Conservation (phyloP, 257 asterid species). For the Euphrasia confusa region DNA sequence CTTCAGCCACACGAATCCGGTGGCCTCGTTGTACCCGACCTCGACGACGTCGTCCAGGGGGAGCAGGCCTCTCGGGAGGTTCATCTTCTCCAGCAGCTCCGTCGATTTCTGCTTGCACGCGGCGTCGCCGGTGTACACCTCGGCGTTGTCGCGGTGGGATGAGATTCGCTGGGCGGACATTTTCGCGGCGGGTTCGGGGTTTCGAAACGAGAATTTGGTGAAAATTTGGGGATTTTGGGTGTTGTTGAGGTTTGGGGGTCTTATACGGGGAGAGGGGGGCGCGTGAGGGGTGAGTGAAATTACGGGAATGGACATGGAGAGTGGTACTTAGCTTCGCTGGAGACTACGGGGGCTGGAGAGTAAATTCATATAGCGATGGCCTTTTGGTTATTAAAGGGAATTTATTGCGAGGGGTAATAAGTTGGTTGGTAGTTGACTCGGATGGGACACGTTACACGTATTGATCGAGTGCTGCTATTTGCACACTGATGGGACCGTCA, state of each 20-base stretch:
- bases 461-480: too few species aligned
- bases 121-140: slow-evolving; percentile 45
- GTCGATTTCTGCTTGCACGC: slow-evolving; percentile 54
- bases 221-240: background rate
- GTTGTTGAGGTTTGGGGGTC: background rate
- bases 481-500: too few species aligned
- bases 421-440: too few species aligned
- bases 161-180: slow-evolving; percentile 43
- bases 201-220: background rate
- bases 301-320: slow-evolving; percentile 19
- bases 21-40: slow-evolving; percentile 50
- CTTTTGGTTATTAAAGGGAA: slow-evolving; percentile 11
- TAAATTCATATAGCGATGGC: slow-evolving; percentile 9
- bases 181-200: background rate
- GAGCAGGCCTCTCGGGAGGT: slow-evolving; percentile 59
- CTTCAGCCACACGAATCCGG: slow-evolving; percentile 72
- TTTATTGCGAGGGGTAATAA: background rate
- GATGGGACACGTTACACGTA: too few species aligned
- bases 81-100: slow-evolving; percentile 51
- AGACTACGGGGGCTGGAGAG: background rate
- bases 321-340: slow-evolving; percentile 18
- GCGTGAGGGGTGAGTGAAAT: slow-evolving; percentile 6
- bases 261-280: background rate
- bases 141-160: slow-evolving; percentile 55
- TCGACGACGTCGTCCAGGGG: slow-evolving; percentile 55